Evolutionary conservation across 306 rosid genomes (phyloP).

Genomic region (Cicer yamashitae): DNA sequence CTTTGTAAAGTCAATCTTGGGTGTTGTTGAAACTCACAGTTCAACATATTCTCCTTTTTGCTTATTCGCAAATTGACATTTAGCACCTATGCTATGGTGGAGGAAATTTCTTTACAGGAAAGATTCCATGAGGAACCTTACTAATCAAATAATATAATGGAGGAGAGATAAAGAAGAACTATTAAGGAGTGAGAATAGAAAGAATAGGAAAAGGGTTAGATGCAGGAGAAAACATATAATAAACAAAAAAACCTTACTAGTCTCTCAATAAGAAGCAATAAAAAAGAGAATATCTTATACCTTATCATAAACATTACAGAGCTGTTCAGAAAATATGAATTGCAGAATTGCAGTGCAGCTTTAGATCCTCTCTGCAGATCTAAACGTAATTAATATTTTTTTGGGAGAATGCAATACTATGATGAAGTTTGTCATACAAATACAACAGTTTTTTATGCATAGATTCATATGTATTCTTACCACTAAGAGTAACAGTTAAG

Average conservation of each 20-base stretch:
- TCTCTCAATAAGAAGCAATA: slow-evolving; percentile 31
- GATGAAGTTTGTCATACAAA: slow-evolving; percentile 2
- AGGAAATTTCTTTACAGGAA: neutral
- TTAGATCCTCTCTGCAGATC: slow-evolving; percentile 77
- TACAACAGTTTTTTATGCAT: neutral
- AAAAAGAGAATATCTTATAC: slow-evolving; percentile 71
- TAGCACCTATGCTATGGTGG: neutral
- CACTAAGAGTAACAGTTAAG: slow-evolving; percentile 24
- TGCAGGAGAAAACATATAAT: slow-evolving; percentile 12
- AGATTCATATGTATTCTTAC: neutral
- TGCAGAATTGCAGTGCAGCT: slow-evolving; percentile 86
- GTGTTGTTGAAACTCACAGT: neutral
- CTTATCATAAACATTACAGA: slow-evolving; percentile 95
- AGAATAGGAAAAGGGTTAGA: neutral
- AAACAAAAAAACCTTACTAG: slow-evolving; percentile 18
- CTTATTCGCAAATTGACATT: neutral
- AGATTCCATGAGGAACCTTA: neutral
- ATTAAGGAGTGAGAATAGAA: neutral
- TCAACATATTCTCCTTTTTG: neutral
- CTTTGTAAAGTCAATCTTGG: neutral
- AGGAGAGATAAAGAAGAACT: neutral
- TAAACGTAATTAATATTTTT: slow-evolving; percentile 30
- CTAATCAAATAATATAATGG: neutral
- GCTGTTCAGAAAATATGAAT: slow-evolving; percentile 75
- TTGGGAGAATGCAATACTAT: slow-evolving; percentile 22